Evolutionary conservation across 1,284 basidiomycete genomes (phyloP), one percentile per base, ranked within the genome.

Genomic region (Cutaneotrichosporon cyanovorans): DNA sequence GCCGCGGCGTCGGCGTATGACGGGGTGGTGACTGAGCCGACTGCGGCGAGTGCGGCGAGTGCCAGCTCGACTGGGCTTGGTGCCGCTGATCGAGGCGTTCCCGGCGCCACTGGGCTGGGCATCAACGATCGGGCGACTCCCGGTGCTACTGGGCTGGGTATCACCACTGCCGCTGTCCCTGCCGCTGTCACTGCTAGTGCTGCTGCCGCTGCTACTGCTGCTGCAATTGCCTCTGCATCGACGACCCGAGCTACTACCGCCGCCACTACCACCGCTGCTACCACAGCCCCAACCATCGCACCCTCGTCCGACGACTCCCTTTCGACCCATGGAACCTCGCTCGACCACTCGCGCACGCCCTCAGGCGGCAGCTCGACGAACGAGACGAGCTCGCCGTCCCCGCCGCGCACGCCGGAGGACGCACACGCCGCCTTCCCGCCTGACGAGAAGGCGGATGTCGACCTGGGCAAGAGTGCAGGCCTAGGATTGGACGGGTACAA

Each of bases 341-440:
- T 58, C 4, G 63, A 65, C 42, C 65, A 68, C 44, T 60, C 55
- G 18, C 55, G 64, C n/a, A 67, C 69, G 1, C 62, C 64, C n/a
- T 71, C 69, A 0, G 59, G 62, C 18, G 59, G 62, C 3, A 62
- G 62, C 18, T 68, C 66, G 12, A 63, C 59, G 3, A 59, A 66
- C 34, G 68, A 66, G 19, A 63, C 66, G 4, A 53, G 60, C 19
- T 65, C 68, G 12, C 65, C 68, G 8, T 62, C 62, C 8, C 67
- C 67, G 15, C 70, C 69, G 2, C 56, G 51, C 3, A 68, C 68
- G 2, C 65, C 62, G 2, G 54, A 58, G n/a, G 58, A 62, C 39
- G 58, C 48, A 0, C 46, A 54, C 31, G 42, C 52, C 4, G 42
- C 42, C 0, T 48, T 54, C 40, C 42, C 48, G 37, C 36, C n/a